Conservation (phyloP, 805 yeast species). For the Hanseniaspora valbyensis region DNA sequence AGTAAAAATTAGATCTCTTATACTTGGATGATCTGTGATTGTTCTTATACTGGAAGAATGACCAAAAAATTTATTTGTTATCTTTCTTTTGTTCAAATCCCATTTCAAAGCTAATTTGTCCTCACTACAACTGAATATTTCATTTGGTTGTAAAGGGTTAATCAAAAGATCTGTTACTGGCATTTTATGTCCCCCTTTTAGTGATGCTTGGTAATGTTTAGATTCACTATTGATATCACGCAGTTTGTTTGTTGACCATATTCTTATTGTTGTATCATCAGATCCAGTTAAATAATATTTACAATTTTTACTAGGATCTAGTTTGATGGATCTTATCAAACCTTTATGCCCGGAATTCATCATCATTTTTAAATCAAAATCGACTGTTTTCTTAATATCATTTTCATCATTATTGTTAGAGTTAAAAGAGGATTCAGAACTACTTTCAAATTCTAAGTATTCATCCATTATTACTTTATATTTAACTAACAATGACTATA, state of each 20-base stretch:
- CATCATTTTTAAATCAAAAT: slow-evolving; percentile 27
- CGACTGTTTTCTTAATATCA: background rate
- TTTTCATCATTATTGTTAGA: background rate
- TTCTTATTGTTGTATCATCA: slow-evolving; percentile 73
- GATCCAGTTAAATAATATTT: slow-evolving; percentile 90
- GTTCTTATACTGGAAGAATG: slow-evolving; percentile 84
- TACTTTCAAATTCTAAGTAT: too few species aligned
- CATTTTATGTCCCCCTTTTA: slow-evolving; percentile 80
- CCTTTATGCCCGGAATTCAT: slow-evolving; percentile 86
- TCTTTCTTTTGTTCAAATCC: slow-evolving; percentile 82
- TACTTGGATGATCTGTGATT: slow-evolving; percentile 73
- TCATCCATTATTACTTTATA: too few species aligned
- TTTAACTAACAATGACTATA: too few species aligned
- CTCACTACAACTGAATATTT: slow-evolving; percentile 76
- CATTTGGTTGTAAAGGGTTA: slow-evolving; percentile 68
- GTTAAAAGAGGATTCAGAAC: background rate
- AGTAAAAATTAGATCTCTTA: slow-evolving; percentile 65
- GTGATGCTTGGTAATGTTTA: slow-evolving; percentile 45
- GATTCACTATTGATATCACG: slow-evolving; percentile 46
- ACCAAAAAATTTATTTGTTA: slow-evolving; percentile 83
- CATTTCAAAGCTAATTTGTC: slow-evolving; percentile 89
- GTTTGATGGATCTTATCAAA: slow-evolving; percentile 73
- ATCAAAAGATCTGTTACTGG: slow-evolving; percentile 67
- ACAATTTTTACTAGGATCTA: slow-evolving; percentile 65
- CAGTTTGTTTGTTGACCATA: slow-evolving; percentile 52